These are phyloP conservation scores for Cyberlindnera lachancei DNA, from an alignment of 805 yeast species.

Conservation along the genomic window DNA sequence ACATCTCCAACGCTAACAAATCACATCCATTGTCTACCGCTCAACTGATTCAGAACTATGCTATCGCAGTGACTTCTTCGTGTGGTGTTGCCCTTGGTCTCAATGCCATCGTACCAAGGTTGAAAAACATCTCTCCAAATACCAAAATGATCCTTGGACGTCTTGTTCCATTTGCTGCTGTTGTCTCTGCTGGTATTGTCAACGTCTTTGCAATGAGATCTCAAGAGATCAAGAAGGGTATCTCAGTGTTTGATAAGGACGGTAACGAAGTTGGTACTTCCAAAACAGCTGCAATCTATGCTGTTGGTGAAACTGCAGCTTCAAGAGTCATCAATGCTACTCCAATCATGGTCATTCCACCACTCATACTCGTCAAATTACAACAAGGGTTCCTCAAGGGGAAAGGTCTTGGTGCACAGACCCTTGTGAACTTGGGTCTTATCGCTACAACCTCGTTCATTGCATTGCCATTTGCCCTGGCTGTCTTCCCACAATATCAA, in stretches of 20 bases:
- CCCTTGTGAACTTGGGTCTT: constrained; percentile 73
- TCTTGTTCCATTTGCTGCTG: constrained; percentile 97
- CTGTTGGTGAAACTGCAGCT: constrained; percentile 96
- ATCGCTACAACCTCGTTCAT: constrained; percentile 79
- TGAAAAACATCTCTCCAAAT: constrained; percentile 60
- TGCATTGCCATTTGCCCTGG: constrained; percentile 91
- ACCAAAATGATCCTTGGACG: constrained; percentile 72
- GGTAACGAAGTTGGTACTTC: constrained; percentile 67
- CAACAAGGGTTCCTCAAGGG: constrained; percentile 67
- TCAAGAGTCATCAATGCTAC: constrained; percentile 94
- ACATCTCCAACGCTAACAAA: constrained; percentile 93
- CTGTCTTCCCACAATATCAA: constrained; percentile 89
- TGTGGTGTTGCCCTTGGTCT: constrained; percentile 94
- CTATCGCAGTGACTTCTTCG: constrained; percentile 87
- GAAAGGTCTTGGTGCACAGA: constrained; percentile 57
- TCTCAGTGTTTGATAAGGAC: constrained; percentile 60
- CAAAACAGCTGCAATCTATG: constrained; percentile 79
- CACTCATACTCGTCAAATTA: constrained; percentile 69
- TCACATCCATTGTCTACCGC: constrained; percentile 79
- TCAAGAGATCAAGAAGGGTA: constrained; percentile 85
- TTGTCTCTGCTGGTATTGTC: constrained; percentile 92
- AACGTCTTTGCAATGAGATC: constrained; percentile 96
- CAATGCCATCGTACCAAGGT: constrained; percentile 81
- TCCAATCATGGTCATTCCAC: constrained; percentile 96
- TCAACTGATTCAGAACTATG: constrained; percentile 74